Conservation (phyloP, 305 asterid species). For the Withania somnifera region DNA sequence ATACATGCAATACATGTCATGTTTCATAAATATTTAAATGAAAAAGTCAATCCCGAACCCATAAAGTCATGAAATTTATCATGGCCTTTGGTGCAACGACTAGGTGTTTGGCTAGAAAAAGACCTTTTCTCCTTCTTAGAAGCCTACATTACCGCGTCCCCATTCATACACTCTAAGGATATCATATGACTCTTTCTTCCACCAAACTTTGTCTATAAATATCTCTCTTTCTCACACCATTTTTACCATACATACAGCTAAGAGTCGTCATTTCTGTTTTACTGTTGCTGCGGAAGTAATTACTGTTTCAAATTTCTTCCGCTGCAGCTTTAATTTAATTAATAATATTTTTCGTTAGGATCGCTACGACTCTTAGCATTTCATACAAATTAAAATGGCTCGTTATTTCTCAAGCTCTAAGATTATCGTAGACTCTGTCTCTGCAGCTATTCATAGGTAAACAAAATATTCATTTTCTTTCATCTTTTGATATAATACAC, state of each 20-base stretch:
- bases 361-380: not conserved
- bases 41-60: too few relatives aligned
- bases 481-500: too few relatives aligned
- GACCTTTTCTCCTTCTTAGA: not conserved
- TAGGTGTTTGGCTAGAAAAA: not conserved
- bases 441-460: not conserved
- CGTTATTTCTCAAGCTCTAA: constrained; percentile 3
- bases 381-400: not conserved
- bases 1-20: too few relatives aligned
- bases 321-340: not conserved
- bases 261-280: not conserved
- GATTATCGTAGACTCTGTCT: not conserved
- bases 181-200: not conserved
- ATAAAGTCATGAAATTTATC: too few relatives aligned
- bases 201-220: not conserved
- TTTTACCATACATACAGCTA: not conserved
- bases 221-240: not conserved
- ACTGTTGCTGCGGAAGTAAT: not conserved
- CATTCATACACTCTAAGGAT: not conserved
- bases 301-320: not conserved
- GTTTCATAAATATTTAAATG: too few relatives aligned
- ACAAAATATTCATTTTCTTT: not conserved
- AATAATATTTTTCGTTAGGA: too few relatives aligned
- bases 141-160: not conserved
- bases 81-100: not conserved